Base-by-base conservation (phyloP, 176 grass and related monocot genomes). In the Alopecurus myosuroides region DNA sequence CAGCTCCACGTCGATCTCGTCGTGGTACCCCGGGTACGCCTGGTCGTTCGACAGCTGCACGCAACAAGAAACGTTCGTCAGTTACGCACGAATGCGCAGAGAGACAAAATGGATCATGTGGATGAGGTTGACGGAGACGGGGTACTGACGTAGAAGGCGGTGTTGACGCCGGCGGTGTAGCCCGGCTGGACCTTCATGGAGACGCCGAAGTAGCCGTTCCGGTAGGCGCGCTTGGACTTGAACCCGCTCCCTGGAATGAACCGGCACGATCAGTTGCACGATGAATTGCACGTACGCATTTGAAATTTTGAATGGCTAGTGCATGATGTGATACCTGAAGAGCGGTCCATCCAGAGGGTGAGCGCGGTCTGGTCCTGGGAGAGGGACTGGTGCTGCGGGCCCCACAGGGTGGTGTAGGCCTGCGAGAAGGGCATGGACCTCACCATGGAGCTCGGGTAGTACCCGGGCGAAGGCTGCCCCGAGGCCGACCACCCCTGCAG, bases 91-190 rank as follows among this genome's bases (percentile, higher is more conserved):
- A n/a, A n/a, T n/a, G n/a, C n/a, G n/a, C n/a, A n/a, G n/a, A n/a
- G 0, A 11, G 0, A n/a, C n/a, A 34, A 19, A 13, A n/a, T 39
- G 9, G 35, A n/a, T n/a, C n/a, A n/a, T n/a, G n/a, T n/a, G n/a
- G n/a, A n/a, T n/a, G n/a, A 12, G 37, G 5, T 39, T 11, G 19
- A 9, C 30, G 62, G 10, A 10, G 11, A 20, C 5, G 6, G 13
- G 2, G 46, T 11, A 70, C 91, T 48, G 28, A 97, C 94, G 48
- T 98, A 98, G 76, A 98, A 95, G 34, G 92, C 92, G 2, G 95
- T 93, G 85, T 95, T 98, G 65, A 88, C 86, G 77, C 95, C 95
- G 91, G 95, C 95, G 64, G 95, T 98, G 69, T 98, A 98, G 6
- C 95, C 95, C 1, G 90, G 63, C 84, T 93, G 95, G 25, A 95